Base-by-base conservation (phyloP, 306 rosid genomes). In the Lablab purpureus region DNA sequence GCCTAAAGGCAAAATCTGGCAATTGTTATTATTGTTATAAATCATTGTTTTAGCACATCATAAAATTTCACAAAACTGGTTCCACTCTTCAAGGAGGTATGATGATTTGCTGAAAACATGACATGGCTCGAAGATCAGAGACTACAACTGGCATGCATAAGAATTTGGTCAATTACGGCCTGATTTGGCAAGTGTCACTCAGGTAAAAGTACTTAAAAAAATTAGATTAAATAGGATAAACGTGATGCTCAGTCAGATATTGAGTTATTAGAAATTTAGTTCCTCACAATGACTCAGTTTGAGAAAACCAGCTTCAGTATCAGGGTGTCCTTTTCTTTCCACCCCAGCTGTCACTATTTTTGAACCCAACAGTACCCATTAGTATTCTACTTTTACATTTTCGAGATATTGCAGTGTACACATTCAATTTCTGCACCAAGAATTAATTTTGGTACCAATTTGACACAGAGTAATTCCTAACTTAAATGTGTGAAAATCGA, bases 261-360 rank as follows among this genome's bases (percentile, higher is more conserved):
- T 60, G 30, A 36, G 23, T 52, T 28, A 41, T 2, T 40, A 41
- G 27, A 40, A 19, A 21, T 82, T 71, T 22, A 9, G 68, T 43
- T 71, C 36, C 49, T 54, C 51, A 14, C 21, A 56, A 54, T 71
- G 14, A 41, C 43, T 32, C 5, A 21, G 63, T 47, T 56, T 69
- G 62, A 68, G 3, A 27, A 78, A 19, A 50, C 28, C 47, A 70
- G 74, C 51, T 63, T 71, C 36, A 37, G 10, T 37, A 36, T 32
- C 7, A 62, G 32, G 43, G 12, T 40, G 78, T 19, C 68, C 69
- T 69, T 52, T 49, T 49, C n/a, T 60, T 69, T 70, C 28, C 65
- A 55, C n/a, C 60, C 73, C 49, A n/a, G 47, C 15, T 77, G 80
- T 77, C 76, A 71, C 34, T 72, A n/a, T 49, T 36, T 49, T 66